phyloP scores from a whole-genome alignment of 2,329 filamentous ascomycete species.

The Talaromyces sp. region DNA sequence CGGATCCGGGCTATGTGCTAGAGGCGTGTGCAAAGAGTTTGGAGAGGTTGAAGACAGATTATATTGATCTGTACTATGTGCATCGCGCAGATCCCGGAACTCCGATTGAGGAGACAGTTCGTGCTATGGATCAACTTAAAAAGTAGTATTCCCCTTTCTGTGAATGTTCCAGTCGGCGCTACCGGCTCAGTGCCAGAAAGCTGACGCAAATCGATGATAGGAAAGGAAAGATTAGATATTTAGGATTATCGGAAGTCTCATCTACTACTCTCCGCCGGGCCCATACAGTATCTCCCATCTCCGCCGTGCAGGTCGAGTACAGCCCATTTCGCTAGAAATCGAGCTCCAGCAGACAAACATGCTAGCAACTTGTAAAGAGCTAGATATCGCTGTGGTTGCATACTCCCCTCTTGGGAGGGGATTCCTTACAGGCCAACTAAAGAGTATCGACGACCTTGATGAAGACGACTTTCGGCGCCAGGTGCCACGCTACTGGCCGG shows the following conservation, averaged over 20 bases:
- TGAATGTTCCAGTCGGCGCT: background rate
- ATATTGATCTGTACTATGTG: conserved; percentile 49
- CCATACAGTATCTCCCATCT: conserved; percentile 48
- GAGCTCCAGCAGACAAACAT: background rate
- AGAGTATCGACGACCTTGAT: conserved; percentile 45
- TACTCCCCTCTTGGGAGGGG: conserved; percentile 61
- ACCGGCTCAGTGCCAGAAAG: background rate
- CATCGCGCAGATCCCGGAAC: conserved; percentile 43
- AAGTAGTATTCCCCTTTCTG: background rate
- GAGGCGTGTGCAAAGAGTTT: conserved; percentile 42
- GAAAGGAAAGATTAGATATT: conserved; percentile 44
- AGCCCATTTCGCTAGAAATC: conserved; percentile 40
- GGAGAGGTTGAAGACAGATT: conserved; percentile 39
- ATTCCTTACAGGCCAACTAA: conserved; percentile 52
- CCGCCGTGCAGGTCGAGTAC: conserved; percentile 56
- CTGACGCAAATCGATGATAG: background rate
- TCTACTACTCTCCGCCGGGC: conserved; percentile 52
- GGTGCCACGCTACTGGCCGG: conserved; percentile 50
- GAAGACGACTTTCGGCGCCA: conserved; percentile 45
- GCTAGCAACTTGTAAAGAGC: conserved; percentile 15
- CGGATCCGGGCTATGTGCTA: background rate
- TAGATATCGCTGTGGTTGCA: conserved; percentile 55
- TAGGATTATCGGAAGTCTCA: conserved; percentile 55
- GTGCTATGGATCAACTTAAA: conserved; percentile 45
- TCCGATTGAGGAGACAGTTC: conserved; percentile 41